phyloP scores from a whole-genome alignment of 2,329 filamentous ascomycete species.

The Ophiostoma triangulosporum region DNA sequence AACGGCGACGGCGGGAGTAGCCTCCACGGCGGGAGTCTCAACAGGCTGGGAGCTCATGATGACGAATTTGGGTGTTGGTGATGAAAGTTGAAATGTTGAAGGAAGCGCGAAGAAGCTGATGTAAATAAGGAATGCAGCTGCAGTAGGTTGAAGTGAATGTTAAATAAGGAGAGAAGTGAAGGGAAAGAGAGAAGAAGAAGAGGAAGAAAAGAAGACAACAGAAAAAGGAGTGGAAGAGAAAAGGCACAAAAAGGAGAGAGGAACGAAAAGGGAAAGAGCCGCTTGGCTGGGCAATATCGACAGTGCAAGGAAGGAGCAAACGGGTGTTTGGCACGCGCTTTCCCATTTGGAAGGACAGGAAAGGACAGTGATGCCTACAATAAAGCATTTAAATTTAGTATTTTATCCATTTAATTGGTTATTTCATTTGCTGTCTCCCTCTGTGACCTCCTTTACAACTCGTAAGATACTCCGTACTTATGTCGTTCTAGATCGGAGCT shows the following conservation, averaged over 20 bases:
- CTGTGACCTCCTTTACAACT: too few species aligned
- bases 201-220: neutral
- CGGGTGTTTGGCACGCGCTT: too few species aligned
- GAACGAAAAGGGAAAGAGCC: neutral
- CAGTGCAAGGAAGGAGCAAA: neutral
- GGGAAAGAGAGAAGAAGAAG: neutral
- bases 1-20: neutral
- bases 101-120: neutral
- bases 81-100: neutral
- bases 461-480: too few species aligned
- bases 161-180: neutral
- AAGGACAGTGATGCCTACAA: neutral
- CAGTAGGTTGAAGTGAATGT: neutral
- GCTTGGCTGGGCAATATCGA: neutral
- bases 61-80: neutral
- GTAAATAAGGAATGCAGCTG: neutral
- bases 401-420: neutral
- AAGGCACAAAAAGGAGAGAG: neutral
- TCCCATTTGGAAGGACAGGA: too few species aligned
- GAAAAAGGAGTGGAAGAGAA: neutral
- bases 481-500: slow-evolving; percentile 2
- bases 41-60: slow-evolving; percentile 13
- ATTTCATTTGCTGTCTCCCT: too few species aligned
- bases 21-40: slow-evolving; percentile 7
- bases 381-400: neutral